phyloP scores from a whole-genome alignment of 2,329 filamentous ascomycete genomes.

The Sporothrix variecibatus region DNA sequence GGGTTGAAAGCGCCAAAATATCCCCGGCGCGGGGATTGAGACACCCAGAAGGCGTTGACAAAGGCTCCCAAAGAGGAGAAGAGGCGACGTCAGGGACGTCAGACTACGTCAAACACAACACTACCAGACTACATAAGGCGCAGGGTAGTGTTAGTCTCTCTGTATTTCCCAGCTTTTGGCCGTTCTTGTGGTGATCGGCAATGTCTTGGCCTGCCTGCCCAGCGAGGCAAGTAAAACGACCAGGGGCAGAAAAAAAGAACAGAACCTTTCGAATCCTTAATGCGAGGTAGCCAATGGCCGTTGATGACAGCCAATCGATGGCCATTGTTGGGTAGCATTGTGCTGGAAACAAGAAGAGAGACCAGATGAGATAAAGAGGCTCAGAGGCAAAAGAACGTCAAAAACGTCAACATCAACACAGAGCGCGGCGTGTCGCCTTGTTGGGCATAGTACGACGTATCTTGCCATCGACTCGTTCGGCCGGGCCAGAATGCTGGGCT shows the following conservation, averaged over 20 bases:
- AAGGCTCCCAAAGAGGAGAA: neutral
- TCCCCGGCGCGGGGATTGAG: neutral
- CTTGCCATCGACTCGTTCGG: neutral
- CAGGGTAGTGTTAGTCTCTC: neutral
- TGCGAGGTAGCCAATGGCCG: neutral
- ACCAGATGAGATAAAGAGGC: neutral
- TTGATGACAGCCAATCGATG: neutral
- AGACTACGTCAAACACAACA: constrained; percentile 11
- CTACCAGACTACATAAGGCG: neutral
- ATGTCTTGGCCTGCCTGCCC: neutral
- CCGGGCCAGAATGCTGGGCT: neutral
- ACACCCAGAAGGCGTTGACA: too few species aligned
- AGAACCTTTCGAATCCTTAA: neutral
- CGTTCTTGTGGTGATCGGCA: neutral
- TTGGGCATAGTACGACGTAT: neutral
- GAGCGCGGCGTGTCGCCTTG: neutral
- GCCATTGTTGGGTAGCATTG: neutral
- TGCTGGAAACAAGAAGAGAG: neutral
- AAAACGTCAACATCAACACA: neutral
- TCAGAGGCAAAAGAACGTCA: neutral
- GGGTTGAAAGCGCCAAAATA: neutral
- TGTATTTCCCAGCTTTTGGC: neutral
- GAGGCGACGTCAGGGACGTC: neutral
- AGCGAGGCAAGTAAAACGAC: neutral
- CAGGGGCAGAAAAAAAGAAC: neutral